Evolutionary conservation across 345 rosid genomes (phyloP), one percentile per base, ranked within the genome.

Genomic region (Cardamine chenopodiifolia): DNA sequence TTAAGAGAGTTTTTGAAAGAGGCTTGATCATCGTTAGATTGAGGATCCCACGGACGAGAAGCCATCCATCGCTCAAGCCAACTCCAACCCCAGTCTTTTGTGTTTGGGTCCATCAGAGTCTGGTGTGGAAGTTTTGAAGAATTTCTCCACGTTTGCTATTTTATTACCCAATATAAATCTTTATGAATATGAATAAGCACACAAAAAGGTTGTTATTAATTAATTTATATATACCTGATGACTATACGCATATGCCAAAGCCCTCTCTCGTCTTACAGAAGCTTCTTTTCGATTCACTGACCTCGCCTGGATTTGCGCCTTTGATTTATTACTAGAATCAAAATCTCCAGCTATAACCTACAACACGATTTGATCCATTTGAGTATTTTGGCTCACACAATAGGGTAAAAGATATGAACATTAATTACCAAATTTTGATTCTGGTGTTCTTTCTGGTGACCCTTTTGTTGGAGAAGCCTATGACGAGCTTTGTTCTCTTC

Each of bases 241-340:
- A 68, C 90, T 80, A 68, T 85, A 89, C 42, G 97, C 85, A 82
- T 92, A 95, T 17, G 97, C 99, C 83, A 92, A 75, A 39, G 99
- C 93, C 70, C 97, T 87, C 76, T 95, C 99, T 75, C 99, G 68
- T 84, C 93, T 90, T 83, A 85, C 72, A 6, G 99, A 84, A 40
- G 97, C 97, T 74, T 92, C 93, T 62, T 86, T 88, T 80, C 71
- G 86, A 73, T 47, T 59, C 29, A 71, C 80, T 23, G 73, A 74
- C 57, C 70, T 86, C 29, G 88, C 87, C 80, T 83, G 81, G 23
- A 89, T 65, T 68, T 90, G 88, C 73, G 85, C 93, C 82, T 81
- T 95, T 11, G 97, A 92, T 77, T 77, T 82, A 17, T 71, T 64
- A 70, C 93, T 92, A 53, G 74, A 81, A 61, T 89, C 82, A 88